Evolutionary conservation across 2,329 filamentous ascomycete genomes (phyloP).

Genomic region (Juglanconis oblonga): DNA sequence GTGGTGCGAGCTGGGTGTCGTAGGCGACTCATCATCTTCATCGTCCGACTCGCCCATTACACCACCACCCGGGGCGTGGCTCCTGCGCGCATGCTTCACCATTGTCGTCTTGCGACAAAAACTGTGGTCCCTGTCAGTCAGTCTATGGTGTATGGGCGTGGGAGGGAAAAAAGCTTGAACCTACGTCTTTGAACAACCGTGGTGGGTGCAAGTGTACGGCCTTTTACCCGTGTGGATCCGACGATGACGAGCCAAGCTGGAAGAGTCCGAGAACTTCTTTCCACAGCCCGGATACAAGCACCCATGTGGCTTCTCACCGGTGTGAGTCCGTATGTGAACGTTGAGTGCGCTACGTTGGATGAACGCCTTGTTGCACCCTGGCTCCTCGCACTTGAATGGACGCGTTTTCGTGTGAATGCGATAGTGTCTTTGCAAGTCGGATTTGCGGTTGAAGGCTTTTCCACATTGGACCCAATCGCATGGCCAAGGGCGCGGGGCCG

Average conservation of each 20-base stretch:
- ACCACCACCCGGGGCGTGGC: conserved; percentile 57
- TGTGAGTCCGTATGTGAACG: conserved; percentile 69
- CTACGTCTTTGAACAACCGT: conserved; percentile 62
- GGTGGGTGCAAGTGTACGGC: conserved; percentile 61
- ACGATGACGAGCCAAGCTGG: conserved; percentile 62
- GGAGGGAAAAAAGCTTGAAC: conserved; percentile 8
- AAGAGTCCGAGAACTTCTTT: conserved; percentile 69
- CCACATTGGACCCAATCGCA: conserved; percentile 62
- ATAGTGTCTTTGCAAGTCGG: conserved; percentile 67
- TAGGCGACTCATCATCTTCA: conserved; percentile 57
- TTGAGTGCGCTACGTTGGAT: conserved; percentile 69
- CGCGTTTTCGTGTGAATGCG: conserved; percentile 71
- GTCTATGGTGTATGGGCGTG: neutral
- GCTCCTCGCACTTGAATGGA: conserved; percentile 59
- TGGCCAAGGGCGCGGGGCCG: conserved; percentile 59
- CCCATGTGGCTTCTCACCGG: conserved; percentile 68
- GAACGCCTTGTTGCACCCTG: conserved; percentile 66
- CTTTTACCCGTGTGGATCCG: conserved; percentile 66
- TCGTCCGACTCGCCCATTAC: conserved; percentile 54
- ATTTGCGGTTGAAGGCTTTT: conserved; percentile 72
- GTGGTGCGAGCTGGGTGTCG: conserved; percentile 49
- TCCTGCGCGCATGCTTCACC: conserved; percentile 64
- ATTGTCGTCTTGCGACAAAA: conserved; percentile 72
- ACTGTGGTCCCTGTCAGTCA: conserved; percentile 35
- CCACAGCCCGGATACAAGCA: conserved; percentile 64